phyloP scores from a whole-genome alignment of 768 basidiomycete genomes.

The Serendipita sp. region DNA sequence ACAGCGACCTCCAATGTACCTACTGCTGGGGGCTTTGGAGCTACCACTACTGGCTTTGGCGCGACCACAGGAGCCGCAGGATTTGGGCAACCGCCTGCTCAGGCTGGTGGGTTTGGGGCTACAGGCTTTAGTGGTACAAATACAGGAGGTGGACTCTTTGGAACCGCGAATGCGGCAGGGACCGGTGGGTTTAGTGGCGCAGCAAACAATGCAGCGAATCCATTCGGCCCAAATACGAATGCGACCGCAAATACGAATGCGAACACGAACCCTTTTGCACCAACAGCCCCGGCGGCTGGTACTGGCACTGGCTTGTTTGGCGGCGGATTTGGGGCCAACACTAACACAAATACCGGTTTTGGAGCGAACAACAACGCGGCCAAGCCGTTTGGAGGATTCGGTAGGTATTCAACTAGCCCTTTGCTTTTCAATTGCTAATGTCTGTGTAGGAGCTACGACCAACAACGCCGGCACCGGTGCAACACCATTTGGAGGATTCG shows the following conservation, averaged over 20 bases:
- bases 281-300: not conserved
- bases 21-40: slow-evolving; percentile 38
- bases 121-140: slow-evolving; percentile 6
- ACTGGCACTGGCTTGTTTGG: not conserved
- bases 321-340: not conserved
- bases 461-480: slow-evolving; percentile 1
- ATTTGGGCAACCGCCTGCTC: slow-evolving; percentile 1
- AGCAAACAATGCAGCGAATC: not conserved
- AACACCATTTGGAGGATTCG: not conserved
- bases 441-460: slow-evolving; percentile 14
- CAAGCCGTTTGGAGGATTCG: not conserved
- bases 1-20: slow-evolving; percentile 23
- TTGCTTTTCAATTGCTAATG: too few relatives aligned
- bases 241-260: not conserved
- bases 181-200: slow-evolving; percentile 7
- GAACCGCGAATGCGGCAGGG: slow-evolving; percentile 14
- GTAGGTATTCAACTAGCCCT: not conserved
- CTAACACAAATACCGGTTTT: not conserved
- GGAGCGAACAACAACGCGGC: not conserved
- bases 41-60: slow-evolving; percentile 25
- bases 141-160: slow-evolving; percentile 25
- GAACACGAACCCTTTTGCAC: not conserved
- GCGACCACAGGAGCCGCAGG: slow-evolving; percentile 15
- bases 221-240: slow-evolving; percentile 3
- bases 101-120: not conserved